Conservation (phyloP, 441 rosid species). For the Pelargonium myrrhifolium region DNA sequence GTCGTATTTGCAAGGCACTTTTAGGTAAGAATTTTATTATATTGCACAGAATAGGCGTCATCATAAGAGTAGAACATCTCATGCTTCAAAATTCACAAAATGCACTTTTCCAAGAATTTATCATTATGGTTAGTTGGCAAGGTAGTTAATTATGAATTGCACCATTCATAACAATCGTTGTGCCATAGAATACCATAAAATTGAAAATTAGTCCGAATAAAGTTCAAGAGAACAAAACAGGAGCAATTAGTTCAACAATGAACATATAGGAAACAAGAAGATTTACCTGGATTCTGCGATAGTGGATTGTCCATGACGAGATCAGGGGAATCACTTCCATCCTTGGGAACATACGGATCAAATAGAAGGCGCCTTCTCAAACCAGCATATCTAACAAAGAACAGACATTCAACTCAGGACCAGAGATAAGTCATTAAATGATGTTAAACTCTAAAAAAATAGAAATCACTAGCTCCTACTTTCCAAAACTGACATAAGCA, state of each 20-base stretch:
- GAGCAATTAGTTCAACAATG: not conserved
- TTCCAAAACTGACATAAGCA: not conserved
- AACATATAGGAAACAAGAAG: conserved; percentile 12
- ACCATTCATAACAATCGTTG: not conserved
- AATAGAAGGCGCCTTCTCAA: conserved; percentile 67
- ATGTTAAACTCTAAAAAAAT: not conserved
- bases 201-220: not conserved
- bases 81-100: not conserved
- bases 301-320: conserved; percentile 77
- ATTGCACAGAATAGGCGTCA: not conserved
- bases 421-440: not conserved
- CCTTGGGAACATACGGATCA: conserved; percentile 67
- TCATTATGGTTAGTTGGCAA: not conserved
- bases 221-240: not conserved
- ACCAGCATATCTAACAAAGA: conserved; percentile 57
- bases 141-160: not conserved
- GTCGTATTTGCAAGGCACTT: not conserved
- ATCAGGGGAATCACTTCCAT: conserved; percentile 52
- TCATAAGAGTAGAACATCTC: not conserved
- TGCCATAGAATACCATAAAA: not conserved
- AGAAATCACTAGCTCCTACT: not conserved
- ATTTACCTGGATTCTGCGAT: conserved; percentile 80
- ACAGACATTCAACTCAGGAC: not conserved
- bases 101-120: not conserved
- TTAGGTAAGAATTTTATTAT: not conserved